Evolutionary conservation across 495 filamentous ascomycete genomes (phyloP).

Genomic region (Lepidopterella palustris): DNA sequence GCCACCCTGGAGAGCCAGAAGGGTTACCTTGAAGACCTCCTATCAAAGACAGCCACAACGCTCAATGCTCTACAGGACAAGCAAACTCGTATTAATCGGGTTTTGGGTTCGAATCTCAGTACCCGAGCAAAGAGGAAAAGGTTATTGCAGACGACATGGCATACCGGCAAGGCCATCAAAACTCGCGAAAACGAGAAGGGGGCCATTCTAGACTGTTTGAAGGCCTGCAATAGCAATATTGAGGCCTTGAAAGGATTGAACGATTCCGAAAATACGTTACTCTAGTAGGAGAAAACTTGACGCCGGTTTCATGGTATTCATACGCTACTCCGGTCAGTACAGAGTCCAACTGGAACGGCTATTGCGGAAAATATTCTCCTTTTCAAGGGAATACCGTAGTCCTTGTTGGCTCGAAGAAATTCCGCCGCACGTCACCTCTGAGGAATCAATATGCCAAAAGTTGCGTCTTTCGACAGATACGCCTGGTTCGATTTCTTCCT

Average conservation of each 20-base stretch:
- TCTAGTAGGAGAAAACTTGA: neutral
- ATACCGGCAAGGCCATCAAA: conserved; percentile 24
- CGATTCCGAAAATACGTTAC: neutral
- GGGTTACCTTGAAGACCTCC: conserved; percentile 16
- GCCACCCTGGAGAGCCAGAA: conserved; percentile 14
- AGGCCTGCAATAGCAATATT: conserved; percentile 18
- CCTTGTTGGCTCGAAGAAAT: neutral
- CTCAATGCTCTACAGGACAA: conserved; percentile 23
- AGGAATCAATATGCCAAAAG: neutral
- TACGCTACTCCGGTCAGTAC: neutral
- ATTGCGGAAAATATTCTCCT: neutral
- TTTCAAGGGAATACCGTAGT: neutral
- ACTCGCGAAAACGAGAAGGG: conserved; percentile 25
- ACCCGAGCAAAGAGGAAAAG: conserved; percentile 23
- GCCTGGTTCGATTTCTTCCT: neutral
- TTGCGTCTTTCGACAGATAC: neutral
- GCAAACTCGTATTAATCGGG: conserved; percentile 18
- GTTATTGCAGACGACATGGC: conserved; percentile 20
- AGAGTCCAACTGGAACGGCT: neutral
- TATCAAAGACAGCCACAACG: conserved; percentile 21
- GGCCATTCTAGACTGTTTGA: conserved; percentile 20
- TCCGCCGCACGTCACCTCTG: neutral
- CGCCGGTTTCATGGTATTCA: neutral
- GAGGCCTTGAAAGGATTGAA: conserved; percentile 12
- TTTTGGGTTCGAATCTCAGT: conserved; percentile 1